Base-by-base conservation (phyloP, 108 stramenopile genomes). In the Nitzschia sp. region DNA sequence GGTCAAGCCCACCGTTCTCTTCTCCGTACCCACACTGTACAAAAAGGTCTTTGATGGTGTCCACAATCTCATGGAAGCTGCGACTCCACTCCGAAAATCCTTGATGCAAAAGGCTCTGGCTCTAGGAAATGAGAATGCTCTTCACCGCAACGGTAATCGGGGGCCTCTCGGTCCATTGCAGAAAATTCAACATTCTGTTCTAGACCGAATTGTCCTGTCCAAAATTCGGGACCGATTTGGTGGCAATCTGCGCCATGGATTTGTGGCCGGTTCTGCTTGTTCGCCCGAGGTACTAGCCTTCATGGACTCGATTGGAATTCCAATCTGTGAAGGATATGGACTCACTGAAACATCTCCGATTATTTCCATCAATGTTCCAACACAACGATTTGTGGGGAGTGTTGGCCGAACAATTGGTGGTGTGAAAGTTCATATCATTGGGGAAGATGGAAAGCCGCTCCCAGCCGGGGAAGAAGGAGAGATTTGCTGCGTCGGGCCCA, bases 1-100 rank as follows among this genome's bases (percentile, higher is more conserved):
- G 45, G 93, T 95, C n/a, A 71, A 86, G 56, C 97, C 97, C 1
- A 85, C 88, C 5, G 25, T 85, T 22, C 72, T 98, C 2, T 96
- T 90, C 78, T 83, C 95, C 3, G 97, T 98, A 0, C 97, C 97
- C 19, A 91, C 95, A 22, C 77, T 98, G 8, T 97, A 94, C 90
- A 98, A 98, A 62, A 73, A 80, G 28, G 88, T 98, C 17, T 96
- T 90, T 71, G 97, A 97, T 59, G 96, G 96, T 55, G 92, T 97
- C 9, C 83, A 92, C 71, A 94, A 93, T 54, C 75, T 84, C 56
- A 88, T 96, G 72, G 73, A 89, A 21, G 69, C 83, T 15, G 67
- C 86, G 35, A 82, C 75, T 57, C 86, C 87, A 0, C 35, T 90
- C 5, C 79, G 85, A 35, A 80, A 83, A 63, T 59, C 30, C 1